Evolutionary conservation across 495 filamentous ascomycete genomes (phyloP).

Genomic region (Xylaria sp.): DNA sequence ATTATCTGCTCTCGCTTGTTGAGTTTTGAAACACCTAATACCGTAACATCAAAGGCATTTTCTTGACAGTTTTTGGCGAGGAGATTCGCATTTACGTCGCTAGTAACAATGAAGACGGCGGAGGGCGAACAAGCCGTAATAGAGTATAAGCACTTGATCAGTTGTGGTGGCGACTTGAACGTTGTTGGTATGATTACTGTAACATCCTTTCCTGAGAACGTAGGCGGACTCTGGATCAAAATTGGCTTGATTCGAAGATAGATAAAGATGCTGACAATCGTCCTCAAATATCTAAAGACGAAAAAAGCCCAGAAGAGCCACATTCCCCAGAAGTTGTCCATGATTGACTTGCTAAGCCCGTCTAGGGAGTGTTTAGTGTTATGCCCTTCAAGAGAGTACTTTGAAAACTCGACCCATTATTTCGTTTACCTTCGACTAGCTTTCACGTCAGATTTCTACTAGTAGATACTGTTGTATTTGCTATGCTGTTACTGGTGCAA

Average conservation of each 20-base stretch:
- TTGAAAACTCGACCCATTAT: too few relatives aligned
- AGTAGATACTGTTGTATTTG: too few relatives aligned
- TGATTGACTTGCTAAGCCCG: not conserved
- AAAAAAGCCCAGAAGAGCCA: slow-evolving; percentile 22
- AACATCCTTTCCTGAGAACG: slow-evolving; percentile 71
- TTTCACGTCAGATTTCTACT: too few relatives aligned
- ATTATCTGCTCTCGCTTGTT: slow-evolving; percentile 90
- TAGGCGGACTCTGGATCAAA: slow-evolving; percentile 66
- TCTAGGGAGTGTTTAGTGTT: not conserved
- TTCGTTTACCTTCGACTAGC: too few relatives aligned
- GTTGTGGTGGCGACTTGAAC: slow-evolving; percentile 49
- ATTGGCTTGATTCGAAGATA: slow-evolving; percentile 71
- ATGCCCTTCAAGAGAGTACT: too few relatives aligned
- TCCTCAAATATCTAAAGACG: slow-evolving; percentile 62
- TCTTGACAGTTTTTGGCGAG: slow-evolving; percentile 31
- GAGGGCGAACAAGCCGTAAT: slow-evolving; percentile 38
- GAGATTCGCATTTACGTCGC: slow-evolving; percentile 34
- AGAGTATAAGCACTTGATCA: slow-evolving; percentile 38
- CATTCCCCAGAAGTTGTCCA: not conserved
- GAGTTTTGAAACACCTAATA: slow-evolving; percentile 41
- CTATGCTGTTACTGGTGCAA: too few relatives aligned
- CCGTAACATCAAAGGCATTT: slow-evolving; percentile 61
- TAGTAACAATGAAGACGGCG: slow-evolving; percentile 41
- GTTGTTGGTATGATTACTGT: slow-evolving; percentile 77
- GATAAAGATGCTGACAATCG: slow-evolving; percentile 69